phyloP scores from a whole-genome alignment of 2,329 filamentous ascomycete species.

The Phyllosticta ampelicida region DNA sequence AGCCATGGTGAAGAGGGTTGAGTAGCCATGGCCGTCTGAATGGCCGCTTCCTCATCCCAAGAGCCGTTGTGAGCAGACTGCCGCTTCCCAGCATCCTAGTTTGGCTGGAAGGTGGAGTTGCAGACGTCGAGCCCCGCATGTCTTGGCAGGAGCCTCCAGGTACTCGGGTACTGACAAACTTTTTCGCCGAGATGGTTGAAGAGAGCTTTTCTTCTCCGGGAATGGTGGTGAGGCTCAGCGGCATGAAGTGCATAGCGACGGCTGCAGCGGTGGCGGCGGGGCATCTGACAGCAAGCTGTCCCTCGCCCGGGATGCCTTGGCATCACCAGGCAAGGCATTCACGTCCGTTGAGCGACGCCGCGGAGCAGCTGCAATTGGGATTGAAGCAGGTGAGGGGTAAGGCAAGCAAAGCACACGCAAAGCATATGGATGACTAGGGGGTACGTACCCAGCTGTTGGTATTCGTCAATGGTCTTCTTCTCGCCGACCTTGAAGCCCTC shows the following conservation, averaged over 20 bases:
- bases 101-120: not conserved
- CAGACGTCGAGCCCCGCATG: not conserved
- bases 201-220: not conserved
- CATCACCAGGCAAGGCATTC: not conserved
- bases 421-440: not conserved
- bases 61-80: not conserved
- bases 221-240: not conserved
- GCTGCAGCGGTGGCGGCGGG: not conserved
- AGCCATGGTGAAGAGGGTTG: not conserved
- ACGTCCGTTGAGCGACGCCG: not conserved
- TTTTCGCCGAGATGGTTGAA: too few species aligned
- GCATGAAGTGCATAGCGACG: not conserved
- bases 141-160: not conserved
- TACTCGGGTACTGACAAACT: too few species aligned
- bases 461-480: constrained; percentile 96
- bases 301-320: not conserved
- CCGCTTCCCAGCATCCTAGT: not conserved
- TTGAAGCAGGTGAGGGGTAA: not conserved
- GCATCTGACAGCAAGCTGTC: not conserved
- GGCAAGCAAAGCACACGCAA: constrained; percentile 3
- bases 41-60: not conserved
- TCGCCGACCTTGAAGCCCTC: constrained; percentile 97
- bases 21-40: not conserved
- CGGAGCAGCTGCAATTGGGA: not conserved
- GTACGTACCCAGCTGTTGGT: constrained; percentile 77